These are phyloP conservation scores for Suillus clintonianus DNA, from an alignment of 768 basidiomycete species.

Conservation along the genomic window DNA sequence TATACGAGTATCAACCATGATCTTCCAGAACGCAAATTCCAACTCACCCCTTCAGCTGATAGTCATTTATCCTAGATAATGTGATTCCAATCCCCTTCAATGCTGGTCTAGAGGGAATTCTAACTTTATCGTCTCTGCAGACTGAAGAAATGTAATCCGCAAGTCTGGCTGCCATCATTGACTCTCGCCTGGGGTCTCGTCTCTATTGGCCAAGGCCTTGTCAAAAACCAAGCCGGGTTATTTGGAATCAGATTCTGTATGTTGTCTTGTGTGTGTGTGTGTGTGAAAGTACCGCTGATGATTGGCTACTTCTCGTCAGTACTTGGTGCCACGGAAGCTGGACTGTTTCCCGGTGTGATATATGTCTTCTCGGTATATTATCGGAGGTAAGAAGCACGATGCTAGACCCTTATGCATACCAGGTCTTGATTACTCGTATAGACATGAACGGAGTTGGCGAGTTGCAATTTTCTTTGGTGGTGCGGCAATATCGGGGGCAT, in stretches of 20 bases:
- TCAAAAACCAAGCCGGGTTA: slow-evolving; percentile 53
- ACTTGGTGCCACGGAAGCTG: slow-evolving; percentile 61
- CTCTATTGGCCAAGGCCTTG: slow-evolving; percentile 55
- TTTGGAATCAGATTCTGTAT: slow-evolving; percentile 56
- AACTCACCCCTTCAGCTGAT: not conserved
- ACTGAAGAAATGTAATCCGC: slow-evolving; percentile 61
- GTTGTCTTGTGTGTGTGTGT: slow-evolving; percentile 18
- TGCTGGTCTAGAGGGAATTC: not conserved
- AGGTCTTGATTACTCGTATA: slow-evolving; percentile 16
- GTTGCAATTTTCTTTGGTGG: slow-evolving; percentile 66
- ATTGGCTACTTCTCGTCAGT: slow-evolving; percentile 32
- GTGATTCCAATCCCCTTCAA: slow-evolving; percentile 18
- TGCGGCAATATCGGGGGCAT: slow-evolving; percentile 63
- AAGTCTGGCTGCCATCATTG: slow-evolving; percentile 60
- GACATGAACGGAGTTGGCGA: slow-evolving; percentile 60
- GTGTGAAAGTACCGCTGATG: not conserved
- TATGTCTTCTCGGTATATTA: slow-evolving; percentile 64
- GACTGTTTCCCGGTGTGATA: slow-evolving; percentile 58
- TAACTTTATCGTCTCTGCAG: slow-evolving; percentile 25
- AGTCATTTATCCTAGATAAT: slow-evolving; percentile 16
- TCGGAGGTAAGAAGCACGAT: slow-evolving; percentile 32
- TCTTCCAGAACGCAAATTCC: slow-evolving; percentile 20
- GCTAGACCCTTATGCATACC: not conserved
- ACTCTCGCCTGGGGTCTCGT: slow-evolving; percentile 61
- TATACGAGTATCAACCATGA: not conserved